These are phyloP conservation scores for Eucalyptus regnans DNA, from an alignment of 345 rosid genomes.

Conservation along the genomic window DNA sequence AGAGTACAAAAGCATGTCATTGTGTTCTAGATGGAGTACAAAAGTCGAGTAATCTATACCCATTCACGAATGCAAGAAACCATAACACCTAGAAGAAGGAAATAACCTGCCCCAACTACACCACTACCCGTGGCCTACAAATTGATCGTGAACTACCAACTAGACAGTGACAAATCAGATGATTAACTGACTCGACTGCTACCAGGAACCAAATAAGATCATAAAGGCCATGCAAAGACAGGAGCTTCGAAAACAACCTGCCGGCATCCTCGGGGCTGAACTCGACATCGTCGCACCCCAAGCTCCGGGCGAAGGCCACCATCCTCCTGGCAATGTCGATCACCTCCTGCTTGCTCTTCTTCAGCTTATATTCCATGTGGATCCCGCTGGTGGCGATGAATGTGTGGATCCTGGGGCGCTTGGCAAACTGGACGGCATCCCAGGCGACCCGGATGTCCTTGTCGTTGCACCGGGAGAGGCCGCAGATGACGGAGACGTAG, in stretches of 20 bases:
- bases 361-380: slow-evolving; percentile 70
- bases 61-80: neutral
- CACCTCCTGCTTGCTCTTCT: slow-evolving; percentile 64
- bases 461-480: slow-evolving; percentile 75
- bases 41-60: neutral
- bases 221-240: neutral
- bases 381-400: slow-evolving; percentile 85
- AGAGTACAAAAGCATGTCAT: neutral
- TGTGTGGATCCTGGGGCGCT: slow-evolving; percentile 65
- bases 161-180: neutral
- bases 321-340: slow-evolving; percentile 61
- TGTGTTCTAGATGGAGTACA: neutral
- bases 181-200: neutral
- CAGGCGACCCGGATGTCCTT: slow-evolving; percentile 63
- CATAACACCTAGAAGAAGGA: neutral
- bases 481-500: slow-evolving; percentile 80
- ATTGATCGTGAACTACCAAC: neutral
- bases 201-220: neutral
- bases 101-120: neutral
- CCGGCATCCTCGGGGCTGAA: slow-evolving; percentile 95
- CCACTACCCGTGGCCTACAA: neutral
- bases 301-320: slow-evolving; percentile 62
- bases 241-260: slow-evolving; percentile 19
- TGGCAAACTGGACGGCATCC: slow-evolving; percentile 79
- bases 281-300: slow-evolving; percentile 87